Evolutionary conservation across 441 rosid species (phyloP), one percentile per base, ranked within the genome.

Genomic region (Dalechampia spathulata): DNA sequence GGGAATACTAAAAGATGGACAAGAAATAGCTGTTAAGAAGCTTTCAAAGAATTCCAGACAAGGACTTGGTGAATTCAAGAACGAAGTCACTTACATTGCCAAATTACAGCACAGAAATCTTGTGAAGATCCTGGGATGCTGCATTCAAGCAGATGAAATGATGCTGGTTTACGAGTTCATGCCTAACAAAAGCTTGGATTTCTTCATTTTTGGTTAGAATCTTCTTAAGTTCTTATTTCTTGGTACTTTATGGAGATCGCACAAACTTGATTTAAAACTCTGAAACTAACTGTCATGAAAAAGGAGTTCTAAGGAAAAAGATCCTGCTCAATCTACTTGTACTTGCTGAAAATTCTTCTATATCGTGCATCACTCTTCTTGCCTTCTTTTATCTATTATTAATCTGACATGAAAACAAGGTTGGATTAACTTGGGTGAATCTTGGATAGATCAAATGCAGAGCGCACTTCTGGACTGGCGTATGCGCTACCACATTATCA

Each of bases 1-100:
- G 70, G 74, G 73, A 9, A 37, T 16, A 1, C 41, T 70, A 56
- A 39, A 23, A 36, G 60, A 70, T 22, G 70, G 74, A 22, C 63
- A 23, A 51, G 70, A 70, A 51, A 65, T 70, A 37, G 62, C 65
- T 1, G 58, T 63, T 3, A 63, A 69, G 47, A 63, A 53, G 41
- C 58, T 63, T 5, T 63, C 61, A 10, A 42, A 45, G 37, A 8
- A 39, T 16, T 63, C 62, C 10, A 26, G 26, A 6, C 65, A 59
- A 63, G 68, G 73, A 19, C n/a, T 38, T 1, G 41, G 14, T 14
- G 41, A 38, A 6, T 14, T 38, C 41, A 38, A 38, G 41, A 38
- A 38, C 6, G 41, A 38, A 38, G 41, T 38, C 4, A 38, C 16
- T n/a, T 38, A 38, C 2, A 38, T 38, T 38, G 41, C 41, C 2